Base-by-base conservation (phyloP, 345 rosid species). In the Populus tremula region DNA sequence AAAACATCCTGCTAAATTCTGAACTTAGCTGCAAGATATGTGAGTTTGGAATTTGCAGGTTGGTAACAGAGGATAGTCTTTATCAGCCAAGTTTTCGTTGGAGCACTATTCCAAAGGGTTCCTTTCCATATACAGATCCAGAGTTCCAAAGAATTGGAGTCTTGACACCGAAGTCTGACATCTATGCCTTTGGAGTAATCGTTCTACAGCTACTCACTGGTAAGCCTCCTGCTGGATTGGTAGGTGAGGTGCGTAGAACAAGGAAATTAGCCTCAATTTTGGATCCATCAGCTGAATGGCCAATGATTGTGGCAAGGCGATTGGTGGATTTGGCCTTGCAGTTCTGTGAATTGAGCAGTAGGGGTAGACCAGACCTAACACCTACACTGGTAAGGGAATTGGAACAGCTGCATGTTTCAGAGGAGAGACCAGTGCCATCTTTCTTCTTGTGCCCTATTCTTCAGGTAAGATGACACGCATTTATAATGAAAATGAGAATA, bases 381-480 rank as follows among this genome's bases (percentile, higher is more conserved):
- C 92, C 97, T 2, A 43, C 93, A 54, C 72, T 90, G 71, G 94
- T 89, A 67, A 87, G 86, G 81, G 97, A 92, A 77, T 71, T 90
- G 78, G 90, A 85, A 74, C 92, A 89, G 83, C 71, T 92, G 80
- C 90, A 86, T 56, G 69, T 75, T 61, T 69, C 87, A 5, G 89
- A 87, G 69, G 94, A 92, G 77, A 88, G 88, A 27, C 82, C 84
- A 0, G 89, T 92, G 47, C 94, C 97, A 36, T 76, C 85, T 72
- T 89, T 89, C 90, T 90, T 88, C 84, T 82, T 87, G 76, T 90
- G 93, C 81, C 97, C 97, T 61, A 92, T 92, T 79, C 88, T 82
- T 77, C 91, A 87, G 91, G 97, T 88, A 39, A 47, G 68, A 77
- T 31, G 2, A 18, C 47, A 12, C 7, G 50, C 33, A 50, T 21